Evolutionary conservation across 257 asterid genomes (phyloP).

Genomic region (Salvia miltiorrhiza): DNA sequence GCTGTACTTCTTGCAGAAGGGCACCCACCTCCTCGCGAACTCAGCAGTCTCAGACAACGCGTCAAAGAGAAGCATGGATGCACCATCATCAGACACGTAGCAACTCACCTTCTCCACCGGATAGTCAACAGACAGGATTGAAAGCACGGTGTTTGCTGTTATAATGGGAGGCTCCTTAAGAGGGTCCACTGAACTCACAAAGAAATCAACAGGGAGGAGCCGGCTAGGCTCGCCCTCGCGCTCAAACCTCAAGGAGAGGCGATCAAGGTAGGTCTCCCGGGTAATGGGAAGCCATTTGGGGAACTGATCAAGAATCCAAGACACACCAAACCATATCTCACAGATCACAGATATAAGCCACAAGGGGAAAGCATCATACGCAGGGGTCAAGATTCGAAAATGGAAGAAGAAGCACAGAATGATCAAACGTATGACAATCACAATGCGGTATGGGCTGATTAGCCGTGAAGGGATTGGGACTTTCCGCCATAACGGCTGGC

Average conservation of each 20-base stretch:
- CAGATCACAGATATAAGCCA: constrained; percentile 31
- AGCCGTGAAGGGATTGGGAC: constrained; percentile 71
- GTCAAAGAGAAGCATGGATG: constrained; percentile 81
- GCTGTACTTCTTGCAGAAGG: constrained; percentile 69
- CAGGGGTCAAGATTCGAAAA: constrained; percentile 26
- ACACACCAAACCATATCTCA: constrained; percentile 30
- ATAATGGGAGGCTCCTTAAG: constrained; percentile 82
- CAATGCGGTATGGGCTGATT: constrained; percentile 70
- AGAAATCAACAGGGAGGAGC: constrained; percentile 57
- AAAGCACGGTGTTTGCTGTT: constrained; percentile 73
- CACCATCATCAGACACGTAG: constrained; percentile 85
- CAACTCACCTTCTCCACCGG: constrained; percentile 78
- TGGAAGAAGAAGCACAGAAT: constrained; percentile 30
- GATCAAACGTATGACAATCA: constrained; percentile 43
- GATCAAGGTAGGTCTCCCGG: constrained; percentile 27
- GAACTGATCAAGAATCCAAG: constrained; percentile 31
- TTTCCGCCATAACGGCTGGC: constrained; percentile 81
- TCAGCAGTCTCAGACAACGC: constrained; percentile 68
- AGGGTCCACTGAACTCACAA: constrained; percentile 74
- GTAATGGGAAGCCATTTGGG: constrained; percentile 27
- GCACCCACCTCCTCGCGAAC: constrained; percentile 83
- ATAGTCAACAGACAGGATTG: constrained; percentile 69
- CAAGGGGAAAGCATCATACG: constrained; percentile 20
- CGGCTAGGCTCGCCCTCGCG: constrained; percentile 25
- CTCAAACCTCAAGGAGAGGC: constrained; percentile 27